Conservation (phyloP, 352 stramenopile species). For the Lagenidium giganteum region DNA sequence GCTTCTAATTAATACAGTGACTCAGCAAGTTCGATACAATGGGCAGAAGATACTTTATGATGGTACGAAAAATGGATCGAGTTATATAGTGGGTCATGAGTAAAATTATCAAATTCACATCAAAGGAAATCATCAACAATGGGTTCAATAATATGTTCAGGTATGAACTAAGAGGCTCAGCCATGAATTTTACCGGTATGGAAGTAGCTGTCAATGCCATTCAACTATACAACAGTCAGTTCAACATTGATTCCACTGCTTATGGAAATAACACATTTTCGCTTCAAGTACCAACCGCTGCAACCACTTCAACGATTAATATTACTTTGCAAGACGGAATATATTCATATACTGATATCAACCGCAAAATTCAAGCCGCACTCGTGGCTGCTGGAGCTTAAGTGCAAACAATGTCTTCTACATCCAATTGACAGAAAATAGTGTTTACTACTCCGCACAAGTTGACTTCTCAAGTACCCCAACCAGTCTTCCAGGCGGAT, state of each 20-base stretch:
- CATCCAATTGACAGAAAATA: slow-evolving; percentile 13
- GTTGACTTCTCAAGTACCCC: slow-evolving; percentile 8
- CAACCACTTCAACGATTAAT: slow-evolving; percentile 6
- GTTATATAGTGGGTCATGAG: no score
- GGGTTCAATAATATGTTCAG: slow-evolving; percentile 15
- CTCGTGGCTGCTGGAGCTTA: slow-evolving; percentile 8
- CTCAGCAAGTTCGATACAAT: slow-evolving; percentile 2
- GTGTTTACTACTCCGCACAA: slow-evolving; percentile 15
- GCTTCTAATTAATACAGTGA: background rate
- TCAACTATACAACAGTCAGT: slow-evolving; percentile 19
- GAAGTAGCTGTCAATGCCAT: slow-evolving; percentile 14
- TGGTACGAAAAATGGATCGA: no score
- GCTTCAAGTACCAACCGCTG: slow-evolving; percentile 13
- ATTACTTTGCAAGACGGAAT: slow-evolving; percentile 13
- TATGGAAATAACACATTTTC: slow-evolving; percentile 16
- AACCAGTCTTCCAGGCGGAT: slow-evolving; percentile 9
- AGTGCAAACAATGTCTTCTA: slow-evolving; percentile 15
- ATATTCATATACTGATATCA: slow-evolving; percentile 21
- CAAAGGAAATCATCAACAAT: slow-evolving; percentile 20
- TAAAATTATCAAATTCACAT: no score
- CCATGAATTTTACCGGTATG: slow-evolving; percentile 13
- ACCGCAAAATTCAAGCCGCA: slow-evolving; percentile 10
- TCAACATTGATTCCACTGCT: slow-evolving; percentile 14
- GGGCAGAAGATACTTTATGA: background rate
- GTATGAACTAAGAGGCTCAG: slow-evolving; percentile 3